Evolutionary conservation across 2,329 filamentous ascomycete genomes (phyloP), one percentile per base, ranked within the genome.

Genomic region (Huntiella abstrusa): DNA sequence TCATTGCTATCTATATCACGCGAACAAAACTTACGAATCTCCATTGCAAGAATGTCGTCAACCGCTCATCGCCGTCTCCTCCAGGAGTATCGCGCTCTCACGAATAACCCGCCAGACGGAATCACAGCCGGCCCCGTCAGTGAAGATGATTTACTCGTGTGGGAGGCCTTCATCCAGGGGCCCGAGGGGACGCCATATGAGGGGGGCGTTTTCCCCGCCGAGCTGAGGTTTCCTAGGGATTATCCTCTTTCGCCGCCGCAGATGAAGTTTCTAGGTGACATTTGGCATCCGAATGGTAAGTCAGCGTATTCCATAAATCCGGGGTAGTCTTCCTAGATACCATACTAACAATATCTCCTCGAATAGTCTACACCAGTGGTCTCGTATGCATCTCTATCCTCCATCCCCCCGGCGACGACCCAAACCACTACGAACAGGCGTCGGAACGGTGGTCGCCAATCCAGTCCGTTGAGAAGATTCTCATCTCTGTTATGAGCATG

Each of bases 381-480:
- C 74, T 88, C 13, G 91, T 96, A 55, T 96, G 88, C 67, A 96
- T 96, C 58, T 93, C 84, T n/a, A 96, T 96, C 65, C 77, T 96
- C 2, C 88, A 96, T 63, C 81, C 88, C 3, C 88, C 88, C 2
- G 88, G 91, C 56, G 88, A 96, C 64, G 88, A 96, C 63, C 91
- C 91, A 46, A 95, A 95, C 66, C 87, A 94, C 68, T 96, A 96
- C 71, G 88, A 96, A 64, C 83, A 88, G 56, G 88, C 91, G 5
- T 86, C 82, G 1, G 91, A 96, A 67, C 79, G 88, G 52, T 96
- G 88, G 88, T 88, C 82, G 22, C 88, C 88, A 10, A 94, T 96
- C 52, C 91, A 96, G 66, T 91, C 82, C 50, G 88, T 95, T 54
- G 91, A 96, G 66, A 96, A 95, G 69, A 96, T 96, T 54, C 69